Evolutionary conservation across 31 red algal species (phyloP).

Genomic region (Endocladia muricata): DNA sequence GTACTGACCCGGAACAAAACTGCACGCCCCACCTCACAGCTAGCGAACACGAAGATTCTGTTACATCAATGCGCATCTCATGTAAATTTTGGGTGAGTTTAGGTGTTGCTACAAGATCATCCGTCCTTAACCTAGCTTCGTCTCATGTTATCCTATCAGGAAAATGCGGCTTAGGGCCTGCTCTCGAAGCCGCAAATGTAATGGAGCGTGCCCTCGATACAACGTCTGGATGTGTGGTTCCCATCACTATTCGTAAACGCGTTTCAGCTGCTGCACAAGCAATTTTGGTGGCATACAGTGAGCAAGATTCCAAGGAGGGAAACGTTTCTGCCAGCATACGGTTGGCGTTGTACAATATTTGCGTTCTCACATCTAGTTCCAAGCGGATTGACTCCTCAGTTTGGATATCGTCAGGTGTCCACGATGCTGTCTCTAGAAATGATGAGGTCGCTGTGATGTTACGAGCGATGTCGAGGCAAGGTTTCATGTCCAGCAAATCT

Average conservation of each 20-base stretch:
- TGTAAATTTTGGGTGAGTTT: slow-evolving; percentile 56
- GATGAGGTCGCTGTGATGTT: slow-evolving; percentile 6
- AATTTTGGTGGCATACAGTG: not conserved
- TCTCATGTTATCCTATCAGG: slow-evolving; percentile 21
- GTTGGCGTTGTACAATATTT: slow-evolving; percentile 16
- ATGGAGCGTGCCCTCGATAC: slow-evolving; percentile 44
- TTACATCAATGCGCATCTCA: not conserved
- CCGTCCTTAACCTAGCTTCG: slow-evolving; percentile 30
- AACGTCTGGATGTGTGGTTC: slow-evolving; percentile 2
- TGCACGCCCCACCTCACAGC: slow-evolving; percentile 1
- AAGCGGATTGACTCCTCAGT: not conserved
- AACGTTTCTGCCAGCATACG: not conserved
- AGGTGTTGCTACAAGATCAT: slow-evolving; percentile 1
- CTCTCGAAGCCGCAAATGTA: slow-evolving; percentile 18
- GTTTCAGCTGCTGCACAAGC: slow-evolving; percentile 1
- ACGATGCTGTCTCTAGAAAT: slow-evolving; percentile 20
- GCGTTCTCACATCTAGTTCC: not conserved
- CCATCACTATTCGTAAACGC: slow-evolving; percentile 1
- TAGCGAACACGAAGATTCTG: no score
- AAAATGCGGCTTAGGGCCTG: slow-evolving; percentile 29
- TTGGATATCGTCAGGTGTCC: slow-evolving; percentile 31
- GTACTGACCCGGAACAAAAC: no score
- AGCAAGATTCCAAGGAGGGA: no score
- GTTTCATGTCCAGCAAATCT: slow-evolving; percentile 13
- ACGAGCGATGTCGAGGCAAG: slow-evolving; percentile 27